phyloP scores from a whole-genome alignment of 2,329 filamentous ascomycete species.

The Fusarium nematophilum region DNA sequence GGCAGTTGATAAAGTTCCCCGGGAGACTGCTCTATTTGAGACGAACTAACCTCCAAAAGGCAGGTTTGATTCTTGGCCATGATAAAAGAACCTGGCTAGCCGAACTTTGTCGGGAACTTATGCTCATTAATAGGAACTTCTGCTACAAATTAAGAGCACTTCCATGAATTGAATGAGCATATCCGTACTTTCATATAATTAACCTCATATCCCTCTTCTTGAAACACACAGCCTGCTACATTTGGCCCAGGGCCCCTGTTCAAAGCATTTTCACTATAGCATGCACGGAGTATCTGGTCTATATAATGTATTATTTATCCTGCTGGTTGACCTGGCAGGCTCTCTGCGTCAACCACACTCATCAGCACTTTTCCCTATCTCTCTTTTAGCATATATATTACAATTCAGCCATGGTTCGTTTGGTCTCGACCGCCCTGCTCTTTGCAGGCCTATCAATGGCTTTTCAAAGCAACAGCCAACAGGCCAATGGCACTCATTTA shows the following conservation, averaged over 20 bases:
- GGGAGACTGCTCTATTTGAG: neutral
- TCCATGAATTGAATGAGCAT: slow-evolving; percentile 1
- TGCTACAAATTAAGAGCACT: neutral
- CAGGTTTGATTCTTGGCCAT: neutral
- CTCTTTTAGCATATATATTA: neutral
- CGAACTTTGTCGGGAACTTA: neutral
- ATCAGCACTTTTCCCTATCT: neutral
- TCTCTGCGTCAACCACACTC: slow-evolving; percentile 10
- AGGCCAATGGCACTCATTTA: slow-evolving; percentile 20
- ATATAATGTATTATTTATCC: slow-evolving; percentile 13
- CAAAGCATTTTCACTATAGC: no score
- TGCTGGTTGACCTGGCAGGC: slow-evolving; percentile 7
- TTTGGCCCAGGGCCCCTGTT: neutral
- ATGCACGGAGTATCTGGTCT: neutral
- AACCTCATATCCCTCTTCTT: neutral
- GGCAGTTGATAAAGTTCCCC: slow-evolving; percentile 7
- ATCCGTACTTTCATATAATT: neutral
- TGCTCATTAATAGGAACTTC: slow-evolving; percentile 1
- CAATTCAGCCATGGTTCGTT: slow-evolving; percentile 21
- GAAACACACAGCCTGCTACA: neutral
- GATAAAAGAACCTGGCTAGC: neutral
- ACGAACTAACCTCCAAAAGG: neutral
- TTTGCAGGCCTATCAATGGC: slow-evolving; percentile 29
- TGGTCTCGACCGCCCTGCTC: slow-evolving; percentile 25
- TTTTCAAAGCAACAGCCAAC: neutral